Conservation (phyloP, 768 basidiomycete genomes). For the Hebeloma cylindrosporum region DNA sequence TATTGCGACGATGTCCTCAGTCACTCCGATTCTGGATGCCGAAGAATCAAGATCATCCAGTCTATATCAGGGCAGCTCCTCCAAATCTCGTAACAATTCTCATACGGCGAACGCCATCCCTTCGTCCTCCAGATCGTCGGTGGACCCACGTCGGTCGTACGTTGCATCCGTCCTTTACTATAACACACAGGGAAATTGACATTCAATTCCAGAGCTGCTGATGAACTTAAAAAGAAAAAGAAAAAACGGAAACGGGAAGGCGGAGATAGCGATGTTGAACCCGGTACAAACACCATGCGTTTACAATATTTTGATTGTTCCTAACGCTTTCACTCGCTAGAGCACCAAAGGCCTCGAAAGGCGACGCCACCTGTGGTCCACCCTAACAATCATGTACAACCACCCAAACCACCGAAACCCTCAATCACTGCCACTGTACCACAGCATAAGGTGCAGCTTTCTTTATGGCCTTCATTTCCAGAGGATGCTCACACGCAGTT, state of each 20-base stretch:
- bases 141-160: constrained; percentile 66
- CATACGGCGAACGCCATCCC: constrained; percentile 44
- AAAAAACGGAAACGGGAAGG: constrained; percentile 83
- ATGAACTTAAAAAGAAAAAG: constrained; percentile 75
- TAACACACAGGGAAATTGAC: too few relatives aligned
- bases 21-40: constrained; percentile 45
- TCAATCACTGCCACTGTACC: constrained; percentile 39
- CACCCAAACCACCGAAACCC: constrained; percentile 59
- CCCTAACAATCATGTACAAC: constrained; percentile 36
- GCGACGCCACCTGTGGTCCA: constrained; percentile 52
- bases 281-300: constrained; percentile 38
- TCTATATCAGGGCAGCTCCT: constrained; percentile 29
- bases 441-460: constrained; percentile 47
- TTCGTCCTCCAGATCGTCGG: constrained; percentile 51
- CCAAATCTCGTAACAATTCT: constrained; percentile 50
- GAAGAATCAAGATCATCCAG: constrained; percentile 48
- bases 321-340: constrained; percentile 28
- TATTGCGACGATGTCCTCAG: constrained; percentile 16
- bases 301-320: constrained; percentile 4
- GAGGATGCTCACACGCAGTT: constrained; percentile 5
- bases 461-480: constrained; percentile 16
- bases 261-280: constrained; percentile 70
- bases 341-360: constrained; percentile 56
- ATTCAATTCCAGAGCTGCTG: constrained; percentile 26
- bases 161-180: constrained; percentile 18